Evolutionary conservation across 208 protist species (phyloP).

Genomic region (Acanthamoeba lenticulata): DNA sequence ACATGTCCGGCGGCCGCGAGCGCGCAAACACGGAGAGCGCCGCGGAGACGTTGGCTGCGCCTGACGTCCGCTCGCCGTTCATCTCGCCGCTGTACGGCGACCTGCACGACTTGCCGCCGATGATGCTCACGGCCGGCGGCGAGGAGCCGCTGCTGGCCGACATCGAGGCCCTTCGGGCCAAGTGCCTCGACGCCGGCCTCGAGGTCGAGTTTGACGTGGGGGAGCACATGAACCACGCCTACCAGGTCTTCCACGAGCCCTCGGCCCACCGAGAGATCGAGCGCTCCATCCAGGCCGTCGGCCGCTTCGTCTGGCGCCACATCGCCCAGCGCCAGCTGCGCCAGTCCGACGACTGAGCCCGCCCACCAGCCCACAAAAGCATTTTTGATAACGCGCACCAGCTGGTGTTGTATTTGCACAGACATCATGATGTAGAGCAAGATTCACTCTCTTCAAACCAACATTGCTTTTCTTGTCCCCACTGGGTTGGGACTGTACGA

Average conservation of each 20-base stretch:
- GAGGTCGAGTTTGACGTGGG: slow-evolving; percentile 50
- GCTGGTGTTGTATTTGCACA: too few relatives aligned
- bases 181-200: slow-evolving; percentile 33
- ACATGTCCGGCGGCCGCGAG: too few relatives aligned
- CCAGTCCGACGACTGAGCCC: not conserved
- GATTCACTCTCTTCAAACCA: too few relatives aligned
- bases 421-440: too few relatives aligned
- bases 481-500: too few relatives aligned
- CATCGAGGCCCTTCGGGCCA: slow-evolving; percentile 20
- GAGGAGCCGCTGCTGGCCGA: slow-evolving; percentile 60
- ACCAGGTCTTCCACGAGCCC: slow-evolving; percentile 55
- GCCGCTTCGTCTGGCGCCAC: slow-evolving; percentile 35
- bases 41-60: not conserved
- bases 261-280: slow-evolving; percentile 32
- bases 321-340: not conserved
- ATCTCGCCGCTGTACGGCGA: slow-evolving; percentile 54
- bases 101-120: slow-evolving; percentile 6
- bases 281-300: slow-evolving; percentile 19
- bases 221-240: slow-evolving; percentile 62
- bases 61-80: slow-evolving; percentile 42
- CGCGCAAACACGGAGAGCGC: too few relatives aligned
- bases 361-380: too few relatives aligned
- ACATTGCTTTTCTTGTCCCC: too few relatives aligned
- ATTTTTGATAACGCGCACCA: too few relatives aligned
- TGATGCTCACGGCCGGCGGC: slow-evolving; percentile 47